Percentiles rank a stretch among this genome's conserved stretches.
Evolutionary conservation across 2,329 filamentous ascomycete genomes (phyloP).

Genomic region (Exophiala xenobiotica): DNA sequence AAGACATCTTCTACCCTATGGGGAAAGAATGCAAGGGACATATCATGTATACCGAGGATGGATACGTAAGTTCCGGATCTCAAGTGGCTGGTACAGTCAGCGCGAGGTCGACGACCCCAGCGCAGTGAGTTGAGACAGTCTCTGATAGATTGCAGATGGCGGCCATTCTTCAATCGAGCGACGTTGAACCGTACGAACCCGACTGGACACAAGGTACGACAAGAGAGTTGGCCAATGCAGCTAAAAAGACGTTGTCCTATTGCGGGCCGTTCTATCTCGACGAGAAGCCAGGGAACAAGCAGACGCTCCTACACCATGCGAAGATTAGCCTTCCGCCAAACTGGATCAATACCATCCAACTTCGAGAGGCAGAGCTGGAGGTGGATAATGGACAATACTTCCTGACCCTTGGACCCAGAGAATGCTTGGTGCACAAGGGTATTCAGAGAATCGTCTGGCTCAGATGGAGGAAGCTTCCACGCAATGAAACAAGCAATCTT

Average conservation of each 20-base stretch:
- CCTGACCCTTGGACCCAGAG: conserved; percentile 16
- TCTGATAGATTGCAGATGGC: conserved; percentile 10
- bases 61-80: conserved; percentile 7
- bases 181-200: conserved; percentile 11
- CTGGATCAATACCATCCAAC: conserved; percentile 17
- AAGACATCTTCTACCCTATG: conserved; percentile 21
- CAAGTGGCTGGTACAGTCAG: neutral
- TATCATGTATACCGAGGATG: conserved; percentile 23
- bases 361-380: conserved; percentile 15
- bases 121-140: neutral
- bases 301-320: conserved; percentile 17
- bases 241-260: conserved; percentile 20
- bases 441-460: conserved; percentile 16
- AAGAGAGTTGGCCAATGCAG: conserved; percentile 10
- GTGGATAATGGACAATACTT: conserved; percentile 13
- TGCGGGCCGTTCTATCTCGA: conserved; percentile 22
- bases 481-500: conserved; percentile 16
- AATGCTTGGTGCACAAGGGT: conserved; percentile 9
- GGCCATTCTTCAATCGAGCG: conserved; percentile 15
- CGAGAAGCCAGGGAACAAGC: conserved; percentile 8
- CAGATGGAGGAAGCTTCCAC: conserved; percentile 18
- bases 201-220: conserved; percentile 12
- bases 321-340: conserved; percentile 19
- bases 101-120: too few species aligned
- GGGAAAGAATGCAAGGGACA: conserved; percentile 19